Base-by-base conservation (phyloP, 1,284 basidiomycete genomes). In the Wallemia mellicola region DNA sequence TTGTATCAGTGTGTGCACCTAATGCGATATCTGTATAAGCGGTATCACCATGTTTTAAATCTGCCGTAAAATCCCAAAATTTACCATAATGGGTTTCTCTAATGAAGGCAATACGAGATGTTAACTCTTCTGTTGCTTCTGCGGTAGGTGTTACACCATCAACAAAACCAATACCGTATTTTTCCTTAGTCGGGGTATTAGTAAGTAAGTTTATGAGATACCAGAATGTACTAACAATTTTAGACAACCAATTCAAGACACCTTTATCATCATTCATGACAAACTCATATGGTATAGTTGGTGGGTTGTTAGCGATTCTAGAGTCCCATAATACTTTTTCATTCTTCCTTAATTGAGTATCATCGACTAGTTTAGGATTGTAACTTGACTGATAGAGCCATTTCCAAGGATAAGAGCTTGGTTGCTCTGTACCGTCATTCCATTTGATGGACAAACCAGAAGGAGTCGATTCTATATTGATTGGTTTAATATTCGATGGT, bases 21-120 rank as follows among this genome's bases (percentile, higher is more conserved):
- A 98, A 77, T 0, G 82, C 82, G 48, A 94, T 71, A 24, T 82
- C 85, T 7, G 88, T 91, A 71, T 98, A 98, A 0, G 74, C 74
- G 3, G 86, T 81, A 68, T 96, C 91, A 24, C 88, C 88, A 66
- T 85, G 88, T 14, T 82, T 80, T 24, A 94, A 76, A 67, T 94
- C 81, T 0, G 89, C 81, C 0, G 89, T 95, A 67, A 98, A 94
- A 66, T 95, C 87, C 91, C 92, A 98, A 70, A 96, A 92, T 58
- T 80, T 80, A 28, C 86, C 87, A 65, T 91, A 96, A 67, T 95
- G 91, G 0, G 92, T 95, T 68, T 92, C 81, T 56, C 91, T 79
- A 61, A 96, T 91, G 66, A 85, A 86, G 0, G 80, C 81, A 64
- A 96, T 89, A 22, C 82, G 76, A 57, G 77, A 71, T 1, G 81